Evolutionary conservation across 192 early-diverging fungal genomes (phyloP).

Genomic region (Powellomyces hirtus): DNA sequence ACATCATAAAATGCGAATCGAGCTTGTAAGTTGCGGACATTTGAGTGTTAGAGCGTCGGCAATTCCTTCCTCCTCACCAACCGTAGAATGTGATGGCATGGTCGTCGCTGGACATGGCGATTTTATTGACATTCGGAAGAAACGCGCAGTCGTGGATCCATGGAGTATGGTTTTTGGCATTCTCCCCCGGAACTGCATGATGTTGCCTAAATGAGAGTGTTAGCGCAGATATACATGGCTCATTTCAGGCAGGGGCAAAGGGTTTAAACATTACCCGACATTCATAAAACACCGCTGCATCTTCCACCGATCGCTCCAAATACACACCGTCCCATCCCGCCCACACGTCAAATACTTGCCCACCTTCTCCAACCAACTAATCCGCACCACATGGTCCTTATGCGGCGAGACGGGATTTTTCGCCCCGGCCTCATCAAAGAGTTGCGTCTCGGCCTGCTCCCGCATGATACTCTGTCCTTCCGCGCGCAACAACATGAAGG

Average conservation of each 20-base stretch:
- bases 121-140: slow-evolving; percentile 41
- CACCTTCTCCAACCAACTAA: slow-evolving; percentile 30
- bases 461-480: slow-evolving; percentile 48
- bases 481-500: slow-evolving; percentile 53
- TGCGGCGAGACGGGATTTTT: slow-evolving; percentile 39
- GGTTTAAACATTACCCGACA: slow-evolving; percentile 33
- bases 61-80: slow-evolving; percentile 24
- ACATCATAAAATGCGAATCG: too few relatives aligned
- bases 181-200: slow-evolving; percentile 3
- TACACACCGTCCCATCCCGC: slow-evolving; percentile 48
- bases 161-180: slow-evolving; percentile 23
- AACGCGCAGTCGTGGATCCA: slow-evolving; percentile 49
- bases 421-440: slow-evolving; percentile 31
- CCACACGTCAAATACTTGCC: slow-evolving; percentile 41
- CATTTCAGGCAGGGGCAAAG: too few relatives aligned
- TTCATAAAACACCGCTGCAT: slow-evolving; percentile 39
- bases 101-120: slow-evolving; percentile 47
- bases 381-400: slow-evolving; percentile 39
- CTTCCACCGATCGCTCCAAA: slow-evolving; percentile 51
- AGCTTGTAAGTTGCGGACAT: too few relatives aligned
- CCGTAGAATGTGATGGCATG: slow-evolving; percentile 54
- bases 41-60: too few relatives aligned
- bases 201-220: neutral
- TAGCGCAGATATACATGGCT: too few relatives aligned
- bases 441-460: slow-evolving; percentile 41